Percentiles rank a stretch among this genome's conserved stretches.
These are phyloP conservation scores for Schwanniomyces polymorphus DNA, from an alignment of 805 yeast genomes.

Conservation along the genomic window DNA sequence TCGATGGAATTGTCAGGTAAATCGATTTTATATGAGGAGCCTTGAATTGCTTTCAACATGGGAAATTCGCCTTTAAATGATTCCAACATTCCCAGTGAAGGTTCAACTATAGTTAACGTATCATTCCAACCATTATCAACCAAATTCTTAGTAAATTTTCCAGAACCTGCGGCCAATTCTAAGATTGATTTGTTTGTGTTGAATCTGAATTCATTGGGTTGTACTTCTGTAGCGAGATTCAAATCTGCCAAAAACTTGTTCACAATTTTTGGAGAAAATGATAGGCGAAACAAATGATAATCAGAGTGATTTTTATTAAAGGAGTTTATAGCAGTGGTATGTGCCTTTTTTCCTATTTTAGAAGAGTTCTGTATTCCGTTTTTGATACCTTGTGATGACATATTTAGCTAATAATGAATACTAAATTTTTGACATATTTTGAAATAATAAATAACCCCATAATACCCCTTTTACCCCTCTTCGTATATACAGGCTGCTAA, in stretches of 20 bases:
- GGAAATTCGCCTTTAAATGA: conserved; percentile 51
- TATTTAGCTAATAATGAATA: too few relatives aligned
- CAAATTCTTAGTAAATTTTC: conserved; percentile 55
- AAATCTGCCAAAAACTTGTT: conserved; percentile 40
- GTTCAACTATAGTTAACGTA: conserved; percentile 50
- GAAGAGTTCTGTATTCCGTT: neutral
- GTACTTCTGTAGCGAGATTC: conserved; percentile 18
- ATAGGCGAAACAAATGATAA: conserved; percentile 55
- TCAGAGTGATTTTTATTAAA: conserved; percentile 52
- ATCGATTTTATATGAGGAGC: conserved; percentile 50
- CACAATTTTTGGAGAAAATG: conserved; percentile 44
- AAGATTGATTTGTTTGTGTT: conserved; percentile 26
- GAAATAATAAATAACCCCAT: too few relatives aligned
- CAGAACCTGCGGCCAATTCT: conserved; percentile 66
- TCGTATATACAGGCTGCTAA: neutral
- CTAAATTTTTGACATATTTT: too few relatives aligned
- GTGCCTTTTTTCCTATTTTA: conserved; percentile 11
- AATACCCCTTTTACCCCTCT: too few relatives aligned
- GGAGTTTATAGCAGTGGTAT: conserved; percentile 43
- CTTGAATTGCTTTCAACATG: conserved; percentile 29
- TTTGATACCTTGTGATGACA: neutral
- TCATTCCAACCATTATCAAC: conserved; percentile 36
- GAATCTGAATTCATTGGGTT: conserved; percentile 8
- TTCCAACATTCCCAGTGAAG: conserved; percentile 56
- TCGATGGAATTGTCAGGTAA: conserved; percentile 44